Evolutionary conservation across 2,329 filamentous ascomycete genomes (phyloP), one percentile per base, ranked within the genome.

Genomic region (Emmonsia crescens): DNA sequence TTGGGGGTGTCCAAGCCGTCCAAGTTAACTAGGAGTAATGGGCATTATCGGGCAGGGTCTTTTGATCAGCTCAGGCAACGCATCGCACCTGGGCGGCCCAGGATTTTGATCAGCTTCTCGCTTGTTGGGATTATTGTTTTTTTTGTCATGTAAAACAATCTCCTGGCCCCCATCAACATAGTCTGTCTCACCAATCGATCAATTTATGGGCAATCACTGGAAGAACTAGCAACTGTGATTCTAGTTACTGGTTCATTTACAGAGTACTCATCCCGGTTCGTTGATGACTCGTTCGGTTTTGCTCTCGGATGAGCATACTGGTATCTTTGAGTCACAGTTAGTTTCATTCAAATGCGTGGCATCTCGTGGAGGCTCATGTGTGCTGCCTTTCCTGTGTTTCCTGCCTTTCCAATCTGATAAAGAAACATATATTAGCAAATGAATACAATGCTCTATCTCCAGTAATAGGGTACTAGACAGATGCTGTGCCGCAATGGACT

Each of bases 251-350:
- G 88, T 2, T 85, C 85, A 0, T 90, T 91, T 68, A 85, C 85
- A n/a, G 84, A 82, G 10, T 80, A 89, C 42, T 85, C 85, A 0
- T 85, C 88, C 64, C 82, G 88, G 8, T 87, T 91, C 66, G 84
- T 89, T 36, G 87, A 89, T 70, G 84, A 85, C 68, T 85, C 85
- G 0, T 86, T 89, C 67, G 84, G 82, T 12, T 83, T 86, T 44
- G 85, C 85, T 0, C 80, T 89, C 0, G 87, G 86, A 6, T 89
- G 85, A 85, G 88, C 87, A 63, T 89, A 89, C 72, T 89, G 75
- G 72, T 79, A 77, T 62, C 66, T 77, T 2, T 79, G 77, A 77
- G 72, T 78, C 2, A 79, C 71, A 29, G 71, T 73, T 59, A 57
- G 69, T 42, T 38, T 38, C 1, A 9, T 9, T 38, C 36, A 38